Conservation (phyloP, 2,329 filamentous ascomycete genomes). For the Sphaerulina musiva region DNA sequence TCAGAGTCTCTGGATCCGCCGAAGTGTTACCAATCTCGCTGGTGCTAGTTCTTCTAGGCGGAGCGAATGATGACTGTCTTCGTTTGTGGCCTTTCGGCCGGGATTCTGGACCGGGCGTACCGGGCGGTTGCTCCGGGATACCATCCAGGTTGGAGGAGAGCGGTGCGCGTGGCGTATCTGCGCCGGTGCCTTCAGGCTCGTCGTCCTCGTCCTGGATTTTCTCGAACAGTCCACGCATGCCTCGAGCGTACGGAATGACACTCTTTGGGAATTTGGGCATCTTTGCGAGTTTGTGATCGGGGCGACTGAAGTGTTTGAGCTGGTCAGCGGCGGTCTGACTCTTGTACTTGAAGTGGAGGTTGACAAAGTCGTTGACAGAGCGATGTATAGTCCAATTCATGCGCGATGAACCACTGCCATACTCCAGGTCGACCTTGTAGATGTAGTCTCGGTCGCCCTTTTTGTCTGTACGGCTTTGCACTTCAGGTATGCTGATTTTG, state of each 20-base stretch:
- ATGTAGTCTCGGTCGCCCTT: constrained; percentile 65
- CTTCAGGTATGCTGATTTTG: constrained; percentile 80
- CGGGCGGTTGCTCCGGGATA: constrained; percentile 2
- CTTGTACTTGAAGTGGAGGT: constrained; percentile 90
- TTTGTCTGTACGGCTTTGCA: constrained; percentile 57
- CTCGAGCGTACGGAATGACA: constrained; percentile 82
- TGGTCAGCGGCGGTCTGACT: constrained; percentile 77
- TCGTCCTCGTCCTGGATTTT: constrained; percentile 72
- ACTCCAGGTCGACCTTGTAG: constrained; percentile 89
- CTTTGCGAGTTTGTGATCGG: constrained; percentile 61
- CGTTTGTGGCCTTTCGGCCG: constrained; percentile 37
- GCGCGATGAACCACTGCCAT: constrained; percentile 86
- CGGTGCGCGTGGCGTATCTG: constrained; percentile 42
- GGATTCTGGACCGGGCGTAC: constrained; percentile 32
- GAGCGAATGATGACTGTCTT: constrained; percentile 50
- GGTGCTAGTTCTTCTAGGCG: constrained; percentile 54
- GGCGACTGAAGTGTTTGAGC: constrained; percentile 63
- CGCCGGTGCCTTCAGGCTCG: constrained; percentile 38
- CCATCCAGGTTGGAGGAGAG: constrained; percentile 2
- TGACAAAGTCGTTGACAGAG: constrained; percentile 81
- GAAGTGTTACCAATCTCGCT: constrained; percentile 35
- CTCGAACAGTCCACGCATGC: constrained; percentile 50
- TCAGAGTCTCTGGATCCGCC: constrained; percentile 30
- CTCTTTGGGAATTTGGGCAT: constrained; percentile 85
- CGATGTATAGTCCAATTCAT: constrained; percentile 95